These are phyloP conservation scores for Lasiosphaeriaceae sp. DNA, from an alignment of 495 filamentous ascomycete species.

Conservation along the genomic window DNA sequence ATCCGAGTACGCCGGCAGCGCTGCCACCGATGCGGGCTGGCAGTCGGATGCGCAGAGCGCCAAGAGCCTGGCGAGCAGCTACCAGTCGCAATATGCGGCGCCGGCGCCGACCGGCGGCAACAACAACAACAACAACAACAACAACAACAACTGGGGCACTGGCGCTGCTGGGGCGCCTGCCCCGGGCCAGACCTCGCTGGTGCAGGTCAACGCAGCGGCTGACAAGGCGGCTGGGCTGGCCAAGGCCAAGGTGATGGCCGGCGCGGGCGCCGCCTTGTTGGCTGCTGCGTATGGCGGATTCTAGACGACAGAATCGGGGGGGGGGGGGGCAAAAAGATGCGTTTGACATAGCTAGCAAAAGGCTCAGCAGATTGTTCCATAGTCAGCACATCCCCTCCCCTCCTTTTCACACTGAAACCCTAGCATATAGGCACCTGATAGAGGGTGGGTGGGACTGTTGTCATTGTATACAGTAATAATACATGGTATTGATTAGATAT, in stretches of 20 bases:
- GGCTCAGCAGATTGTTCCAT: too few species aligned
- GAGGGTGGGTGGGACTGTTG: not conserved
- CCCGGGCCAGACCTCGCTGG: not conserved
- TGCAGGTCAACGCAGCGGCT: constrained; percentile 14
- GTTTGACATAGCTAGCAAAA: too few species aligned
- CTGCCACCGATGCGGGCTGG: not conserved
- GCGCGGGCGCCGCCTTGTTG: constrained; percentile 2
- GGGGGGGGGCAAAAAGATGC: too few species aligned
- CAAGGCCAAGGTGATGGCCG: not conserved
- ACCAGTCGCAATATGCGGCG: not conserved
- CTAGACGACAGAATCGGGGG: not conserved
- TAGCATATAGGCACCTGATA: not conserved
- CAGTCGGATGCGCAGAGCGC: not conserved
- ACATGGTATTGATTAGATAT: constrained; percentile 4
- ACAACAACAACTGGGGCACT: too few species aligned
- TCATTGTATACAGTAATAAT: constrained; percentile 8
- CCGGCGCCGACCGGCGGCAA: not conserved
- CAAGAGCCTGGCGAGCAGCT: not conserved
- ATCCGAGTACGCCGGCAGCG: not conserved
- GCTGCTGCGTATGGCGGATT: constrained; percentile 9
- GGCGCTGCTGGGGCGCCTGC: not conserved
- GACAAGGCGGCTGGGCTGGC: not conserved
- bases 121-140: too few species aligned
- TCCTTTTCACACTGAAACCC: not conserved
- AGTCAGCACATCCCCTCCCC: too few species aligned